Base-by-base conservation (phyloP, 2,329 filamentous ascomycete genomes). In the Cordyceps sp. region DNA sequence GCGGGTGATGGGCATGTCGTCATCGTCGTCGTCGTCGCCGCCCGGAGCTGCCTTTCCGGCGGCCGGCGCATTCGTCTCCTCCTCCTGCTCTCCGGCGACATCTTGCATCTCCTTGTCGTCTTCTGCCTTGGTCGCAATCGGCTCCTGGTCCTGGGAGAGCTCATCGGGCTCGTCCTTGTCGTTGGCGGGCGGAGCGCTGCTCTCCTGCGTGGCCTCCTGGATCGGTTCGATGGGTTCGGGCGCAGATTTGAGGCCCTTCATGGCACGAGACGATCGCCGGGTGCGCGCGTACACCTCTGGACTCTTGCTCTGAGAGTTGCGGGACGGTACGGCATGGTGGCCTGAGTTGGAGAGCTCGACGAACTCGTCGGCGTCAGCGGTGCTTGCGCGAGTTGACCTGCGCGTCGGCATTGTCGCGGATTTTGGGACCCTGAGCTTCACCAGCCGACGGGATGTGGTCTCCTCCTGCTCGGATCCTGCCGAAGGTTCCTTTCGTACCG, bases 331-430 rank as follows among this genome's bases (percentile, higher is more conserved):
- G 15, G 61, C 63, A 39, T 77, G 71, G 35, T 59, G 63, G n/a
- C 72, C 73, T 7, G 72, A 76, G 41, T 60, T 67, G 6, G 71
- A 67, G 12, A 77, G 54, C 42, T 75, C 69, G 5, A 73, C 48
- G 6, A 73, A 59, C 5, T 63, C 57, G 27, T 72, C 66, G 0
- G 58, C 56, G 29, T 73, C 68, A 28, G 64, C 68, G 4, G 68
- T 70, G 33, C 54, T 61, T 13, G 64, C 66, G 21, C 69, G 55
- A 10, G 69, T 73, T 9, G 54, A 46, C 41, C 66, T 57, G 22
- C 68, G 58, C 25, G 59, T 58, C 2, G 39, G 26, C 15, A 27
- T 41, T 4, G 38, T 36, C 24, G 43, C 39, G 18, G 43, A 25
- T 31, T 49, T 53, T 21, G 52, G 50, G 10, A 59, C 46, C 39